These are phyloP conservation scores for Leishmania arabica DNA, from an alignment of 208 protist genomes.

Conservation along the genomic window DNA sequence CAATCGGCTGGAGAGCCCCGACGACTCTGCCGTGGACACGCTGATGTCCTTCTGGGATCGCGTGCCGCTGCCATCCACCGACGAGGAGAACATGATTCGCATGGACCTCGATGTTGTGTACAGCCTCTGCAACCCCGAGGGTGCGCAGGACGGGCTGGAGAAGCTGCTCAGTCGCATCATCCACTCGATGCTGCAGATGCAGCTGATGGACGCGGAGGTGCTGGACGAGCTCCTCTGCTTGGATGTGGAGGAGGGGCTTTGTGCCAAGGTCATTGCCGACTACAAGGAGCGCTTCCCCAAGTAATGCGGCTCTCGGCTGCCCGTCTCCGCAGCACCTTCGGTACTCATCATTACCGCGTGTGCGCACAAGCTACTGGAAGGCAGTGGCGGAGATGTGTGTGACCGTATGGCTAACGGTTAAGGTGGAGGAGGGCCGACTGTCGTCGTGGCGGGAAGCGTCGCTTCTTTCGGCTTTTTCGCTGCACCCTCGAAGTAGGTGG, in stretches of 20 bases:
- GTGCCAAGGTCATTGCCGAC: slow-evolving; percentile 30
- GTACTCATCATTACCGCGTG: not conserved
- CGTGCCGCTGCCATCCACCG: slow-evolving; percentile 32
- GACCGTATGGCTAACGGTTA: not conserved
- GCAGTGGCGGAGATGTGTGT: not conserved
- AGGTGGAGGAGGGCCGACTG: not conserved
- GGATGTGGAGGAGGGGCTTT: slow-evolving; percentile 44
- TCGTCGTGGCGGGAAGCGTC: not conserved
- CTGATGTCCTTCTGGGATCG: slow-evolving; percentile 82
- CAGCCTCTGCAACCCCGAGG: slow-evolving; percentile 52
- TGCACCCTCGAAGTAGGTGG: not conserved
- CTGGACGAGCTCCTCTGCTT: slow-evolving; percentile 47
- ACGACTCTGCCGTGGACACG: slow-evolving; percentile 61
- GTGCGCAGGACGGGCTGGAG: slow-evolving; percentile 55
- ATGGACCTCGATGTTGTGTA: slow-evolving; percentile 62
- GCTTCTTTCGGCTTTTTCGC: not conserved
- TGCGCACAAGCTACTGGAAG: not conserved
- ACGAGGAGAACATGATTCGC: slow-evolving; percentile 45
- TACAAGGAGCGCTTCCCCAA: slow-evolving; percentile 29
- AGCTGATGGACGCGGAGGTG: slow-evolving; percentile 59
- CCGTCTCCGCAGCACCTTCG: not conserved
- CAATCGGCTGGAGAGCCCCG: slow-evolving; percentile 49
- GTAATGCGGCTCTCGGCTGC: not conserved
- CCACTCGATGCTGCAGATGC: slow-evolving; percentile 58
- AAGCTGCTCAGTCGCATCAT: slow-evolving; percentile 63